Percentiles rank a stretch among this genome's conserved stretches.
phyloP scores from a whole-genome alignment of 345 rosid species.

The Brassica cretica region DNA sequence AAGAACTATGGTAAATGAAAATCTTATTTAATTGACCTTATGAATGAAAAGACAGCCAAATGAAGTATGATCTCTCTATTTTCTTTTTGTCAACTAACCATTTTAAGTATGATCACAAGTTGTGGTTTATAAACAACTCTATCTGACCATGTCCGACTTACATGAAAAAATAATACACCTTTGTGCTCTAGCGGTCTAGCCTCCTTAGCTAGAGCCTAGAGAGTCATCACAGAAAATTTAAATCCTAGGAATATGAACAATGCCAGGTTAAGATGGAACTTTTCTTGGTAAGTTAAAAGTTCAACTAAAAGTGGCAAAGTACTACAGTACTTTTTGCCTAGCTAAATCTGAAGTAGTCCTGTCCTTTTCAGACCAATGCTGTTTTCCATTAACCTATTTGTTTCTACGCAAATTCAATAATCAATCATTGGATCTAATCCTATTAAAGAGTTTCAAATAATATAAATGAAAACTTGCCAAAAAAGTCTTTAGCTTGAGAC shows the following conservation, averaged over 20 bases:
- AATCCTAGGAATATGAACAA: not conserved
- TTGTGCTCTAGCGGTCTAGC: not conserved
- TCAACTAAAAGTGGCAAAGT: constrained; percentile 31
- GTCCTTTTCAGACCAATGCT: constrained; percentile 35
- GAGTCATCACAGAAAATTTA: not conserved
- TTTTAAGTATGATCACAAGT: not conserved
- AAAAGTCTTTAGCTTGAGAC: constrained; percentile 9
- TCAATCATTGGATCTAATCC: constrained; percentile 29
- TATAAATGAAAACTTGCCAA: not conserved
- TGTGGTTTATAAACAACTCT: not conserved
- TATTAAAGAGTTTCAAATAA: not conserved
- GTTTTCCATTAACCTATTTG: constrained; percentile 35
- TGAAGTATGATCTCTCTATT: not conserved
- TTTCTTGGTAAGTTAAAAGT: constrained; percentile 17
- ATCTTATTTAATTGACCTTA: not conserved
- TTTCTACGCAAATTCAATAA: constrained; percentile 16
- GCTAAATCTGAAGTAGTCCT: constrained; percentile 4
- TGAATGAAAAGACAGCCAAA: not conserved
- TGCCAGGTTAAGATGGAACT: not conserved
- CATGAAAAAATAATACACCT: not conserved
- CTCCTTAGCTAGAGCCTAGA: not conserved
- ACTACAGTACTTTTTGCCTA: constrained; percentile 32
- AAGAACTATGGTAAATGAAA: not conserved
- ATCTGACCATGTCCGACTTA: not conserved
- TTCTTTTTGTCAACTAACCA: not conserved